Percentiles rank a stretch among this genome's conserved stretches.
Evolutionary conservation across 805 yeast genomes (phyloP).

Genomic region (Helenozyma baotianmanensis): DNA sequence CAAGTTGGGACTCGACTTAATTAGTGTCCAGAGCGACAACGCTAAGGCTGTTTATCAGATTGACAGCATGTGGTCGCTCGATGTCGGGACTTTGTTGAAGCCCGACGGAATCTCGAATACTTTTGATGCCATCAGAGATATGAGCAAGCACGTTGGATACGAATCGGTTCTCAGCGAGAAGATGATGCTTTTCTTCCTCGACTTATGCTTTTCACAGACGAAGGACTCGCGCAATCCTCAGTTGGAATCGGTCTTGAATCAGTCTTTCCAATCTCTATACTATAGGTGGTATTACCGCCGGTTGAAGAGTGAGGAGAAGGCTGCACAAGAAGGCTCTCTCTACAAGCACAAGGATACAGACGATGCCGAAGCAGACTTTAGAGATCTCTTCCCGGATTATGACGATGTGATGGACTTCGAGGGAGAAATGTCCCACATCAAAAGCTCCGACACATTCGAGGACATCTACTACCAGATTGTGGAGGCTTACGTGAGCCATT

Average conservation of each 20-base stretch:
- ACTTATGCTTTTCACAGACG: conserved; percentile 34
- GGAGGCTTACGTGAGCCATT: conserved; percentile 42
- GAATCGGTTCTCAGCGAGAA: conserved; percentile 48
- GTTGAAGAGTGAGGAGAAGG: conserved; percentile 60
- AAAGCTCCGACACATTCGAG: conserved; percentile 29
- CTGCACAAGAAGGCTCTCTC: conserved; percentile 54
- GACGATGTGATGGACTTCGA: conserved; percentile 53
- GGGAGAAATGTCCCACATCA: neutral
- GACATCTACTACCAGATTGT: conserved; percentile 49
- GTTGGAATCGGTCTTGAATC: conserved; percentile 26
- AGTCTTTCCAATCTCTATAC: conserved; percentile 57
- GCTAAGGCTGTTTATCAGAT: conserved; percentile 15
- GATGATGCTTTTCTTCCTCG: conserved; percentile 45
- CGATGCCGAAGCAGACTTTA: conserved; percentile 78
- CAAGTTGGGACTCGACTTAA: conserved; percentile 66
- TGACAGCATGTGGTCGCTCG: conserved; percentile 46
- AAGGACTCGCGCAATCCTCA: conserved; percentile 1
- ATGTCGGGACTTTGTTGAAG: conserved; percentile 35
- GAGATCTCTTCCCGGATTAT: conserved; percentile 78
- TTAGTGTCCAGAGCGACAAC: conserved; percentile 15
- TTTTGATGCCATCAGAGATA: conserved; percentile 30
- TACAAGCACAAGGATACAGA: conserved; percentile 63
- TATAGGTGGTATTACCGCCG: conserved; percentile 79
- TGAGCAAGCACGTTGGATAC: conserved; percentile 38
- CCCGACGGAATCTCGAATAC: conserved; percentile 20